Conservation (phyloP, 2,329 filamentous ascomycete genomes). For the Penicillium sp. region DNA sequence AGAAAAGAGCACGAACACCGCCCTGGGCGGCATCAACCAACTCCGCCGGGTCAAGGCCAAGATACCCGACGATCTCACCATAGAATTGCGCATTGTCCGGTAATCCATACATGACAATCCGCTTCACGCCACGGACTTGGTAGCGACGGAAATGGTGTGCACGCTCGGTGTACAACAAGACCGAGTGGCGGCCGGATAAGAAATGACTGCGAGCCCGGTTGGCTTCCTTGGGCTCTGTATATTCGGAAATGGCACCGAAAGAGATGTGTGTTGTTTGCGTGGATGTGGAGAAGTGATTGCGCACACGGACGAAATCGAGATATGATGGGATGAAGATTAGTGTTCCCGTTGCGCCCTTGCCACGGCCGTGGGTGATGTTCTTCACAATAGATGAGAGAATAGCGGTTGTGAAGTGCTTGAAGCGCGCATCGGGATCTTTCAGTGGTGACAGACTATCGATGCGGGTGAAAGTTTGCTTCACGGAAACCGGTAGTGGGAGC, state of each 20-base stretch:
- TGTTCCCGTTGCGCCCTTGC: conserved; percentile 63
- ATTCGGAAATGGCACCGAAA: conserved; percentile 87
- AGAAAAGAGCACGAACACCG: conserved; percentile 67
- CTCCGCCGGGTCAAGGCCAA: conserved; percentile 44
- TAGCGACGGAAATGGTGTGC: conserved; percentile 98
- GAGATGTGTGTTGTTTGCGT: conserved; percentile 57
- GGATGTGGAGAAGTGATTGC: conserved; percentile 85
- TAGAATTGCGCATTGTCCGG: conserved; percentile 75
- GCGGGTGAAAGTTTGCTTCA: conserved; percentile 86
- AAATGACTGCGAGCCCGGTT: conserved; percentile 87
- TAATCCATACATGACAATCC: conserved; percentile 84
- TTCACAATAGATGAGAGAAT: conserved; percentile 75
- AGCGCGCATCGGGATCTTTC: conserved; percentile 81
- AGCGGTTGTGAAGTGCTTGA: conserved; percentile 84
- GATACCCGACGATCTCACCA: conserved; percentile 44
- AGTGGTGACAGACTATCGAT: conserved; percentile 72
- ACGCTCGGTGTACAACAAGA: conserved; percentile 89
- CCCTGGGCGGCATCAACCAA: conserved; percentile 60
- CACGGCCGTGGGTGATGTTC: conserved; percentile 44
- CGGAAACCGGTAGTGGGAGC: conserved; percentile 62
- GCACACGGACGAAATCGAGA: conserved; percentile 89
- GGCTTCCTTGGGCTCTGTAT: conserved; percentile 75
- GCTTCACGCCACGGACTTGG: conserved; percentile 74
- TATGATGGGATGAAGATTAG: conserved; percentile 91
- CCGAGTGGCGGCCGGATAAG: conserved; percentile 73